These are phyloP conservation scores for Echeveria elegans DNA, from an alignment of 164 flowering plant genomes.

Conservation along the genomic window DNA sequence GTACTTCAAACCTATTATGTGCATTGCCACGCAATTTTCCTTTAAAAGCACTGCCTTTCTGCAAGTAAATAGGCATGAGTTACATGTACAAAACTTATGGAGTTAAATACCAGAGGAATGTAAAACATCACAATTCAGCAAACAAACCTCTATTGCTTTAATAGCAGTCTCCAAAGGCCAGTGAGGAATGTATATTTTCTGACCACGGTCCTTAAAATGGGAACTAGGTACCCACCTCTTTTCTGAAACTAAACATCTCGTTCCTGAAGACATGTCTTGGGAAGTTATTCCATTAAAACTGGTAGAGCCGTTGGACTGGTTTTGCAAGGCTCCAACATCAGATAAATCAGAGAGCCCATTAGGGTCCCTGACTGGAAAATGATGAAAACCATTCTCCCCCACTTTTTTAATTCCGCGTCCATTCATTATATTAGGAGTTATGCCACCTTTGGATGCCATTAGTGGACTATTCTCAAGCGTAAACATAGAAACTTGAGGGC, in stretches of 20 bases:
- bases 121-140: neutral
- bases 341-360: conserved; percentile 16
- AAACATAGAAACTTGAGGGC: conserved; percentile 11
- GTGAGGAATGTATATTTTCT: conserved; percentile 41
- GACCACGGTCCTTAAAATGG: conserved; percentile 18
- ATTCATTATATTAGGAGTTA: conserved; percentile 9
- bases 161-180: conserved; percentile 55
- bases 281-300: conserved; percentile 16
- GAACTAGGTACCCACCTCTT: conserved; percentile 11
- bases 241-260: conserved; percentile 10
- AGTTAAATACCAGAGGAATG: neutral
- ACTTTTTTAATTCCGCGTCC: conserved; percentile 20
- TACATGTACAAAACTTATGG: neutral
- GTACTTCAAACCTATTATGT: conserved; percentile 75
- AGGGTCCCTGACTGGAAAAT: conserved; percentile 42
- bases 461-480: conserved; percentile 14
- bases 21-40: conserved; percentile 82
- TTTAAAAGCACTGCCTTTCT: conserved; percentile 68
- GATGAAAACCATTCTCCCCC: conserved; percentile 30
- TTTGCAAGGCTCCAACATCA: conserved; percentile 13
- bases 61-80: conserved; percentile 16
- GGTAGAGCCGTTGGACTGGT: conserved; percentile 14
- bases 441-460: conserved; percentile 15
- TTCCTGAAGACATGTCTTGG: conserved; percentile 22
- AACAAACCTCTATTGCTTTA: conserved; percentile 64